A percentile compares a stretch with the other conserved stretches of the same genome.
Evolutionary conservation across 2,329 filamentous ascomycete genomes (phyloP).

Genomic region (Coniochaeta sp.): DNA sequence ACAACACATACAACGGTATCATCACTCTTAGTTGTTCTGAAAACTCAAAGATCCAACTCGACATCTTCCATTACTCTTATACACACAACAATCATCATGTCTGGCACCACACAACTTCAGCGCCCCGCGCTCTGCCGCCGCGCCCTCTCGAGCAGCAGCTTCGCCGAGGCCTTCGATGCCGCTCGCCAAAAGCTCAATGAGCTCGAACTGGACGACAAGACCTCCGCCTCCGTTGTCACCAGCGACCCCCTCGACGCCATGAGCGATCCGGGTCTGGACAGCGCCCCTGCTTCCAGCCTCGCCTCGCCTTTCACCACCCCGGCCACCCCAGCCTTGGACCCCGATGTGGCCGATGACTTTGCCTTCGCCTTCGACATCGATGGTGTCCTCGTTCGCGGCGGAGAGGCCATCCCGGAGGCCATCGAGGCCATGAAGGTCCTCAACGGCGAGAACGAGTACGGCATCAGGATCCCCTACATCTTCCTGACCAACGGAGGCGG

Average conservation of each 20-base stretch:
- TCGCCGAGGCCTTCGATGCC: slow-evolving; percentile 24
- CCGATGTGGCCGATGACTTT: slow-evolving; percentile 50
- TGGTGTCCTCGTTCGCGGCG: slow-evolving; percentile 78
- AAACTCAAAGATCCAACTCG: not conserved
- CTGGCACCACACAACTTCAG: slow-evolving; percentile 5
- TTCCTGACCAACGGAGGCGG: slow-evolving; percentile 93
- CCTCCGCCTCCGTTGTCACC: slow-evolving; percentile 9
- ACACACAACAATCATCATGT: slow-evolving; percentile 5
- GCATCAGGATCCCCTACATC: slow-evolving; percentile 85
- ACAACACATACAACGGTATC: not conserved
- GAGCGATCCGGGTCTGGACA: slow-evolving; percentile 3
- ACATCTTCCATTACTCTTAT: slow-evolving; percentile 4
- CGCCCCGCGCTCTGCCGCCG: slow-evolving; percentile 20
- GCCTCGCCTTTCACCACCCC: slow-evolving; percentile 29
- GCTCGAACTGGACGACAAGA: slow-evolving; percentile 13
- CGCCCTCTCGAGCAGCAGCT: slow-evolving; percentile 22
- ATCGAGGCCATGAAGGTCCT: slow-evolving; percentile 85
- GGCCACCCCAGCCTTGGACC: slow-evolving; percentile 17
- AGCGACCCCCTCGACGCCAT: too few relatives aligned
- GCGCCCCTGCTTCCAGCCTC: slow-evolving; percentile 23
- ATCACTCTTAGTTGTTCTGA: not conserved
- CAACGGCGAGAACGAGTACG: slow-evolving; percentile 83
- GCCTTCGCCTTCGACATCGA: slow-evolving; percentile 84
- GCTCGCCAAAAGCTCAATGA: slow-evolving; percentile 21
- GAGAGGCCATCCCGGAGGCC: slow-evolving; percentile 76